Conservation (phyloP, 345 rosid species). For the Isatis tinctoria region DNA sequence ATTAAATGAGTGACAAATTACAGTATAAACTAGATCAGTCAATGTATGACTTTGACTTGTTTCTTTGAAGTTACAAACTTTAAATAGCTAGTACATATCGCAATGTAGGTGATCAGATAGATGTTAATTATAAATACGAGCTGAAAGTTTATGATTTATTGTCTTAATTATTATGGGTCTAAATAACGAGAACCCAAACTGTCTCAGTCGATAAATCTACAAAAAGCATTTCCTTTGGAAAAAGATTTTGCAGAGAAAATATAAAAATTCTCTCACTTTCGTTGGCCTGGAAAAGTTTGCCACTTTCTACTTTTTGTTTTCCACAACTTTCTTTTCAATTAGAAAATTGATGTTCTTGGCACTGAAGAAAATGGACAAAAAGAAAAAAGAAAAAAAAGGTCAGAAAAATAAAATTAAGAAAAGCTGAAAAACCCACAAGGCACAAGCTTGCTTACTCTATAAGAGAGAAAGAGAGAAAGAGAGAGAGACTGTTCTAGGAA, state of each 20-base stretch:
- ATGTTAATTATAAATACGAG: background rate
- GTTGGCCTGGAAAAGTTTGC: conserved; percentile 25
- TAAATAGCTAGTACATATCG: background rate
- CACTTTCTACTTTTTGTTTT: conserved; percentile 9
- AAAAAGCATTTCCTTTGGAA: background rate
- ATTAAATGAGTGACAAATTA: no score
- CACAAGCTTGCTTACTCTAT: conserved; percentile 23
- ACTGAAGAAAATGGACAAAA: conserved; percentile 32
- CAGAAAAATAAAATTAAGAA: background rate
- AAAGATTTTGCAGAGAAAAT: conserved; percentile 4
- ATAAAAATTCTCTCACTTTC: conserved; percentile 16
- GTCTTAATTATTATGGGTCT: conserved; percentile 4
- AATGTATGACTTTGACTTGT: background rate
- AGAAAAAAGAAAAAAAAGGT: background rate
- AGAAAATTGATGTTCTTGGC: conserved; percentile 36
- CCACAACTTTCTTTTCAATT: conserved; percentile 28
- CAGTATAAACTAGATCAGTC: no score
- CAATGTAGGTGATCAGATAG: background rate
- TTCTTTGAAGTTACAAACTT: background rate
- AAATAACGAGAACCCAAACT: conserved; percentile 20
- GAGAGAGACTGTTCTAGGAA: conserved; percentile 4
- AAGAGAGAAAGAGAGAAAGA: background rate
- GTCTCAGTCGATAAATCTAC: conserved; percentile 37
- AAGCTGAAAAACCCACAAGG: conserved; percentile 5
- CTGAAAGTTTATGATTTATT: background rate